phyloP scores from a whole-genome alignment of 2,329 filamentous ascomycete genomes.

The Ophiostoma australiae region DNA sequence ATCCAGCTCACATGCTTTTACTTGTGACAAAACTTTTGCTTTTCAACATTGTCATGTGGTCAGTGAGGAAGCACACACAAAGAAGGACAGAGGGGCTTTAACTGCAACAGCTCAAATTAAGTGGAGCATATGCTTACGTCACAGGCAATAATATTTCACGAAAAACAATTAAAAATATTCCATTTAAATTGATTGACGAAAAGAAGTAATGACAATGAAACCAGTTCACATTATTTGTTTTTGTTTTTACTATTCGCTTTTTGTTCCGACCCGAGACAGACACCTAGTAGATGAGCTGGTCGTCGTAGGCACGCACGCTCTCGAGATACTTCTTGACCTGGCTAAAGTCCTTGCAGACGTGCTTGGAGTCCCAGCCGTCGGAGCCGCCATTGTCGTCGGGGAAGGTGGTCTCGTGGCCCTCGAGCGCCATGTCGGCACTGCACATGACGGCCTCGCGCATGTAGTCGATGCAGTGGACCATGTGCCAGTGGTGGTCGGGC shows the following conservation, averaged over 20 bases:
- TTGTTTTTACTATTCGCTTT: background rate
- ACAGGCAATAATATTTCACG: too few relatives aligned
- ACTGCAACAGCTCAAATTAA: too few relatives aligned
- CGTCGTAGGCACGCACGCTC: constrained; percentile 42
- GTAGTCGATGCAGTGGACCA: constrained; percentile 48
- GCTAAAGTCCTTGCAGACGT: constrained; percentile 42
- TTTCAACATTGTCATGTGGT: too few relatives aligned
- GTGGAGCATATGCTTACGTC: too few relatives aligned
- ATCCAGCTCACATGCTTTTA: too few relatives aligned
- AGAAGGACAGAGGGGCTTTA: too few relatives aligned
- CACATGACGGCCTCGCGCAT: constrained; percentile 46
- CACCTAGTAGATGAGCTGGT: constrained; percentile 40
- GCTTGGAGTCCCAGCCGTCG: constrained; percentile 46
- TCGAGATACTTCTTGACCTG: constrained; percentile 42
- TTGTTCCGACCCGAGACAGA: background rate
- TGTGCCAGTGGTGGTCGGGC: constrained; percentile 45
- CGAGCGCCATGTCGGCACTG: constrained; percentile 43
- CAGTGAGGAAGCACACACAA: too few relatives aligned
- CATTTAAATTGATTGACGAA: background rate
- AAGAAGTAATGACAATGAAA: background rate
- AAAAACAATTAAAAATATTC: background rate
- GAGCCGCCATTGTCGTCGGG: constrained; percentile 44
- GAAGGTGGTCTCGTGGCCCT: constrained; percentile 45
- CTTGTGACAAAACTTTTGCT: too few relatives aligned
- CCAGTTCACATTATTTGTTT: background rate